Evolutionary conservation across 176 grass and related monocot species (phyloP).

Genomic region (Elymus sibiricus): DNA sequence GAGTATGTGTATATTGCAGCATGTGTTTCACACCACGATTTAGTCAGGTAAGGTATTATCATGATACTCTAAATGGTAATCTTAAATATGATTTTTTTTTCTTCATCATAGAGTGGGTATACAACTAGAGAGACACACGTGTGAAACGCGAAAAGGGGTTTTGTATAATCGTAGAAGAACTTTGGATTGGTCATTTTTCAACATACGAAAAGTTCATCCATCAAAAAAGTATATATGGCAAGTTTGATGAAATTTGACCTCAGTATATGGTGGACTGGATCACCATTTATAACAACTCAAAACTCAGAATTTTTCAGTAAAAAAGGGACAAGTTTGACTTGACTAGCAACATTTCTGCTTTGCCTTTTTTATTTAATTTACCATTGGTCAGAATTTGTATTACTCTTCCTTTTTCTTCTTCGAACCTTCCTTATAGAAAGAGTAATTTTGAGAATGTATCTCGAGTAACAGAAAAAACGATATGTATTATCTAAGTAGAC

Average conservation of each 20-base stretch:
- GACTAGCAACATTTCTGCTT: background rate
- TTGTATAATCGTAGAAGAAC: background rate
- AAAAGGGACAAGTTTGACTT: background rate
- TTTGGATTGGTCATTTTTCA: background rate
- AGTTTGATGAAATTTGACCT: no score
- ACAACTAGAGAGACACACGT: background rate
- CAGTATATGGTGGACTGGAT: background rate
- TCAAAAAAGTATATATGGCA: background rate
- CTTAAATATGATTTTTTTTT: background rate
- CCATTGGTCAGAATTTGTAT: background rate
- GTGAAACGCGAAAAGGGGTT: background rate
- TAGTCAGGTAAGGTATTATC: background rate
- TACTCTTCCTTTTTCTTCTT: background rate
- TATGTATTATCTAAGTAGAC: background rate
- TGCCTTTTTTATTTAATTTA: background rate
- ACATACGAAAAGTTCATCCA: background rate
- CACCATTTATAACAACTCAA: background rate
- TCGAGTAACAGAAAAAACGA: background rate
- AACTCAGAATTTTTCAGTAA: background rate
- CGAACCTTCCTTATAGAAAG: no score
- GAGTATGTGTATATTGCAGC: background rate
- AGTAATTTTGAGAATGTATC: background rate
- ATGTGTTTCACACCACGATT: background rate
- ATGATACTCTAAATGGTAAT: background rate
- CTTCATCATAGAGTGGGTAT: background rate